Percentiles rank a stretch among this genome's conserved stretches.
Conservation (phyloP, 106 monocot genomes). For the Allium cepa region DNA sequence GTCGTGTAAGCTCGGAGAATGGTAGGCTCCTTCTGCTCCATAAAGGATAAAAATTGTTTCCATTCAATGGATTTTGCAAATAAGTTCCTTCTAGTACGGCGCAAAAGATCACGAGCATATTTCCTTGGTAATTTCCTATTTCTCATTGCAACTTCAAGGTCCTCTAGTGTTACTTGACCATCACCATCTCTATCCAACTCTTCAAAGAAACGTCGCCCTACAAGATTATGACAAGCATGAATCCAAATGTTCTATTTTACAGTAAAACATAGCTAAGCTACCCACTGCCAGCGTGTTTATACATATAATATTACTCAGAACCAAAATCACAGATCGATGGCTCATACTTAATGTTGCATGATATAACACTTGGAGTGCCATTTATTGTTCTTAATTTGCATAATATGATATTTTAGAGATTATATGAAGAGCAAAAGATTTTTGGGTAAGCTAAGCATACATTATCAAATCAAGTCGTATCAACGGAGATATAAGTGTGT, state of each 20-base stretch:
- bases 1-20: constrained; percentile 94
- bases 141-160: constrained; percentile 91
- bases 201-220: constrained; percentile 89
- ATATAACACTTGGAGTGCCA: too few species aligned
- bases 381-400: too few species aligned
- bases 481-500: too few species aligned
- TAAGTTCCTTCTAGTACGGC: constrained; percentile 64
- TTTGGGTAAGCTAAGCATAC: too few species aligned
- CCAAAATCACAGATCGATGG: background rate
- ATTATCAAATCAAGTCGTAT: too few species aligned
- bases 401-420: too few species aligned
- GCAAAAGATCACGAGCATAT: constrained; percentile 80
- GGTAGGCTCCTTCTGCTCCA: constrained; percentile 95
- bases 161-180: constrained; percentile 91
- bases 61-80: constrained; percentile 97
- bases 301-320: background rate
- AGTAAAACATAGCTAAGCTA: background rate
- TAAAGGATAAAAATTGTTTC: constrained; percentile 87
- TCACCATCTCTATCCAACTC: constrained; percentile 92
- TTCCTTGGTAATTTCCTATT: constrained; percentile 73
- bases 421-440: too few species aligned
- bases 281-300: background rate
- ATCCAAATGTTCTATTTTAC: background rate
- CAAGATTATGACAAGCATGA: background rate
- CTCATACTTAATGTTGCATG: background rate